These are phyloP conservation scores for Lachancea quebecensis DNA, from an alignment of 805 yeast genomes.

Conservation along the genomic window DNA sequence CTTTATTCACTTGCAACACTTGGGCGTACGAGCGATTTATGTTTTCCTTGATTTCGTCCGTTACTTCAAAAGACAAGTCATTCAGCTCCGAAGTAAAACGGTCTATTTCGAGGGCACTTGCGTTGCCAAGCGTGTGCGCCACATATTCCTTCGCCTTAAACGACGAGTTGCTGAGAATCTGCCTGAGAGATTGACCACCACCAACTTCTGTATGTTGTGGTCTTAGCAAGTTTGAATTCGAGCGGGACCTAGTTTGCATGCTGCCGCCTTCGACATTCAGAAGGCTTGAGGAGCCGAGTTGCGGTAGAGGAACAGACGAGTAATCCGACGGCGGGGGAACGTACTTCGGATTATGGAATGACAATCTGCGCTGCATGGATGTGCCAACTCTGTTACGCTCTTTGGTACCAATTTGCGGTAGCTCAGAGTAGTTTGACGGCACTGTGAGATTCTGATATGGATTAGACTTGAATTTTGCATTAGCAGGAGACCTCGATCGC, in stretches of 20 bases:
- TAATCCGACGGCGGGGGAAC: constrained; percentile 27
- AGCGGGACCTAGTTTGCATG: not conserved
- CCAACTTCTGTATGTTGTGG: constrained; percentile 1
- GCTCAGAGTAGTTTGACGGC: constrained; percentile 11
- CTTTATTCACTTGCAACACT: constrained; percentile 51
- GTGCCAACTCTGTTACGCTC: constrained; percentile 36
- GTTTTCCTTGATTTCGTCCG: constrained; percentile 49
- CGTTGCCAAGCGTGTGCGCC: constrained; percentile 46
- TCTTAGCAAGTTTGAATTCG: not conserved
- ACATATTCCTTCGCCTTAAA: constrained; percentile 47
- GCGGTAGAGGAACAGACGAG: constrained; percentile 24
- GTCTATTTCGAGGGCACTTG: constrained; percentile 67
- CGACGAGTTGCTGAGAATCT: constrained; percentile 33
- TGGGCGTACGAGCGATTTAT: constrained; percentile 59
- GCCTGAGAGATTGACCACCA: constrained; percentile 19
- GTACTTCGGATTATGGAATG: constrained; percentile 33
- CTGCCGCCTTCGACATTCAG: not conserved
- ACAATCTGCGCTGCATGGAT: constrained; percentile 40
- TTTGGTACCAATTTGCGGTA: constrained; percentile 32
- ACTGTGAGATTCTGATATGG: constrained; percentile 20
- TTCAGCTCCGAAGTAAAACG: constrained; percentile 52
- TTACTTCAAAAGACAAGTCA: constrained; percentile 43
- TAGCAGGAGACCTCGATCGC: constrained; percentile 6
- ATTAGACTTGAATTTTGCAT: constrained; percentile 11
- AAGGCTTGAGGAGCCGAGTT: not conserved